Evolutionary conservation across 1,284 basidiomycete species (phyloP), one percentile per base, ranked within the genome.

Genomic region (Tylopilus microsporus): DNA sequence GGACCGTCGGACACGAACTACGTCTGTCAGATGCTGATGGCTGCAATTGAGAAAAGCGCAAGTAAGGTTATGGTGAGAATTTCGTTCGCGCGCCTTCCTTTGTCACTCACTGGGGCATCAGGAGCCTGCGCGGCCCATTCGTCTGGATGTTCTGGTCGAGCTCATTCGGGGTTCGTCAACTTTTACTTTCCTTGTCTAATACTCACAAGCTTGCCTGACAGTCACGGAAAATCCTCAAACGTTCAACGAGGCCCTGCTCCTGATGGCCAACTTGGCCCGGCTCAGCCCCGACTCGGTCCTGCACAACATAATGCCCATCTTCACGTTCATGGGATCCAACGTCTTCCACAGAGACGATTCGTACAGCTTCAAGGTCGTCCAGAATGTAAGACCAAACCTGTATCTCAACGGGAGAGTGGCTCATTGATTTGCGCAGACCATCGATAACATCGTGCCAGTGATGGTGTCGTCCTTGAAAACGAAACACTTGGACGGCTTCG

Each of bases 261-360:
- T 98, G 34, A 88, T 98, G 72, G 87, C 94, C 4, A 88, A 82
- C 62, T 76, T 99, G 53, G 91, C 94, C 2, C 82, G 86, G 37
- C 78, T 98, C 49, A 87, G 89, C 1, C 94, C 95, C 0, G 93
- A 96, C 60, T 89, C 92, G 10, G 92, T 97, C 16, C 79, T 98
- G 36, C 93, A 93, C 71, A 94, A 97, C 67, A 84, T 98, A 60
- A 98, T 99, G 94, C 95, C 97, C 8, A 89, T 99, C 58, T 98
- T 99, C 77, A 98, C 96, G 0, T 99, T 98, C 76, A 98, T 99
- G 89, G 96, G 97, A 34, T 91, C 93, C 10, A 94, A 94, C 60
- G 88, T 98, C 25, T 89, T 99, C 76, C 94, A 98, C 72, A 83
- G 95, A 49, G 97, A 99, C 69, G 97, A 99, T 70, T 85, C 90